phyloP scores from a whole-genome alignment of 2,329 filamentous ascomycete species.

The Lomentospora prolificans region DNA sequence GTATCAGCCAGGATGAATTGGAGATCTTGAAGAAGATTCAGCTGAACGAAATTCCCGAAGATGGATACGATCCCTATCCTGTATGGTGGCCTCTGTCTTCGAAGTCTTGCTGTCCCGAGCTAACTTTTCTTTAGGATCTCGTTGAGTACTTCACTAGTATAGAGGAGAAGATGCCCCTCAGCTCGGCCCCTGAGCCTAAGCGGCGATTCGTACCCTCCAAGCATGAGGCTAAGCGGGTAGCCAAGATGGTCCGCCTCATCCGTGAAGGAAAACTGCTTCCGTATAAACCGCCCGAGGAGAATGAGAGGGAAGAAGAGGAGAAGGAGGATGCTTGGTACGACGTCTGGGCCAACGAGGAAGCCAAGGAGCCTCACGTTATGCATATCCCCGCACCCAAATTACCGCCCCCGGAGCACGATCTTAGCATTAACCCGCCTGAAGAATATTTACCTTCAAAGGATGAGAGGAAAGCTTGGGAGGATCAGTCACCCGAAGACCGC shows the following conservation, averaged over 20 bases:
- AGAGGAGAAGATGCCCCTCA: slow-evolving; percentile 88
- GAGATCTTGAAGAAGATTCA: slow-evolving; percentile 83
- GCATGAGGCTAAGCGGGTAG: slow-evolving; percentile 89
- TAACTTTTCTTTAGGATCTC: slow-evolving; percentile 49
- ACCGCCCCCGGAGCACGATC: slow-evolving; percentile 84
- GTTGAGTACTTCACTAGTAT: slow-evolving; percentile 91
- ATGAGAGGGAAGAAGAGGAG: slow-evolving; percentile 60
- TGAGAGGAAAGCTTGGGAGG: slow-evolving; percentile 78
- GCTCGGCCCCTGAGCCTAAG: slow-evolving; percentile 90
- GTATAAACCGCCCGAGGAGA: slow-evolving; percentile 65
- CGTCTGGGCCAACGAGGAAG: slow-evolving; percentile 87
- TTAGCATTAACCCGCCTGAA: slow-evolving; percentile 91
- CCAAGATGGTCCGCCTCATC: slow-evolving; percentile 95
- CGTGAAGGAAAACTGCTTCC: slow-evolving; percentile 88
- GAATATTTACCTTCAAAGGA: slow-evolving; percentile 85
- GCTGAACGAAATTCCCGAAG: slow-evolving; percentile 76
- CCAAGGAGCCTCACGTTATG: slow-evolving; percentile 78
- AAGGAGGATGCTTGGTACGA: slow-evolving; percentile 70
- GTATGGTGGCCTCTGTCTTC: slow-evolving; percentile 30
- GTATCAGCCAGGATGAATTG: slow-evolving; percentile 78
- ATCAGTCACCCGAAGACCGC: slow-evolving; percentile 78
- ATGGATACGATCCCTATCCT: slow-evolving; percentile 88
- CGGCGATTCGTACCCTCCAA: slow-evolving; percentile 92
- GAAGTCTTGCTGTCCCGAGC: background rate
- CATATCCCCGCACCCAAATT: slow-evolving; percentile 91